Percentiles rank a stretch among this genome's conserved stretches.
Conservation (phyloP, 1,284 basidiomycete species). For the Fomes fomentarius region DNA sequence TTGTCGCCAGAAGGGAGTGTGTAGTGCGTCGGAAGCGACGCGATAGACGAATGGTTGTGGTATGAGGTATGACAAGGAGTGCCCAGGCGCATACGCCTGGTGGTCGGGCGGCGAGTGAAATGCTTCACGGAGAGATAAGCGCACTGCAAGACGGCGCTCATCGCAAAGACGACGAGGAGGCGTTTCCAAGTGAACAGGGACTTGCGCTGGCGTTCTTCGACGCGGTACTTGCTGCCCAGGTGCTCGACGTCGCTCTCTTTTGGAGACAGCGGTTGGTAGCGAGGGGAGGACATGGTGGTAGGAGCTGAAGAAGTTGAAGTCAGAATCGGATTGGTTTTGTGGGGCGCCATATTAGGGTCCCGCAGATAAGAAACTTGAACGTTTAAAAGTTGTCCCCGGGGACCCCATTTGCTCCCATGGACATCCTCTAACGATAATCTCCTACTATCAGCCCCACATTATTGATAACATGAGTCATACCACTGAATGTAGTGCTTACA, state of each 20-base stretch:
- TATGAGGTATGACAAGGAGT: slow-evolving; percentile 18
- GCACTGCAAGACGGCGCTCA: slow-evolving; percentile 28
- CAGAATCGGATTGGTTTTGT: not conserved
- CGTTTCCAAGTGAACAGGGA: slow-evolving; percentile 19
- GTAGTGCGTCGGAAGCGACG: slow-evolving; percentile 51
- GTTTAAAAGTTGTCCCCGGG: no score
- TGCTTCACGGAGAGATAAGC: slow-evolving; percentile 22
- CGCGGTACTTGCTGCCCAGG: no score
- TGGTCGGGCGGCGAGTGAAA: slow-evolving; percentile 1
- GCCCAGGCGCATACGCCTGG: slow-evolving; percentile 4
- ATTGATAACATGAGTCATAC: no score
- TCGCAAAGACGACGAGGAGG: slow-evolving; percentile 24
- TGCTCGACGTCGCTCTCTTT: not conserved
- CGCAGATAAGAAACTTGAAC: not conserved
- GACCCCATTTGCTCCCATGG: no score
- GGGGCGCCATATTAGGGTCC: not conserved
- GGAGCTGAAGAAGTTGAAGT: not conserved
- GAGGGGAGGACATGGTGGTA: slow-evolving; percentile 11
- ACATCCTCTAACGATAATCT: no score
- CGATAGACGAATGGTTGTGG: slow-evolving; percentile 38
- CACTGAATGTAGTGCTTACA: no score
- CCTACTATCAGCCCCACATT: no score
- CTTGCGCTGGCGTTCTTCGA: not conserved
- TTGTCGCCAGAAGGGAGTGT: slow-evolving; percentile 61
- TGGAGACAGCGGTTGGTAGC: slow-evolving; percentile 15